phyloP scores from a whole-genome alignment of 2,329 filamentous ascomycete species.

The Arthrobotrys musiformis region DNA sequence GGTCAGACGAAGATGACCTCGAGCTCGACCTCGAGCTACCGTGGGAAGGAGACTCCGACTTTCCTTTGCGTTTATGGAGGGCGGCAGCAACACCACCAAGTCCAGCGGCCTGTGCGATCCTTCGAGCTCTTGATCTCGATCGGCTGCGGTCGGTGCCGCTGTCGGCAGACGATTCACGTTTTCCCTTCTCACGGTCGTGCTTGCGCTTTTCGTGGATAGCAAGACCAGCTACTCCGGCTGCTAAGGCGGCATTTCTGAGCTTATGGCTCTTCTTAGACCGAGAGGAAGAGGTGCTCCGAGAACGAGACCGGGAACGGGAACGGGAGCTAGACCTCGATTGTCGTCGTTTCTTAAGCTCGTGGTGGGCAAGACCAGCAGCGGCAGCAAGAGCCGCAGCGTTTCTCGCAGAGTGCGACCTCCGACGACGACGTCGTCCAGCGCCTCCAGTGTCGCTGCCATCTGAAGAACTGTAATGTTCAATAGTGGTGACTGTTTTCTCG shows the following conservation, averaged over 20 bases:
- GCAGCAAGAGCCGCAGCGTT: constrained; percentile 49
- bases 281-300: constrained; percentile 45
- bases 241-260: constrained; percentile 47
- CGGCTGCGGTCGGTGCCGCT: constrained; percentile 27
- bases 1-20: constrained; percentile 42
- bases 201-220: constrained; percentile 52
- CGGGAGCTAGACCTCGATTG: constrained; percentile 48
- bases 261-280: constrained; percentile 51
- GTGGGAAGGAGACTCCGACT: constrained; percentile 33
- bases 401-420: constrained; percentile 36
- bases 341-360: constrained; percentile 46
- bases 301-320: too few relatives aligned
- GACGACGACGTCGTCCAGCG: constrained; percentile 32
- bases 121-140: constrained; percentile 47
- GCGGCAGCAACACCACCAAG: constrained; percentile 50
- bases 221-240: constrained; percentile 41
- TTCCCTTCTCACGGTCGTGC: constrained; percentile 40
- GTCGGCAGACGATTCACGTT: constrained; percentile 22
- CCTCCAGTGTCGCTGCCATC: constrained; percentile 50
- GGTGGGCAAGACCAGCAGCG: constrained; percentile 39
- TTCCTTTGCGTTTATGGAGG: constrained; percentile 20
- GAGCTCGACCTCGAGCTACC: constrained; percentile 50
- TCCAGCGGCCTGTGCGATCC: constrained; percentile 46
- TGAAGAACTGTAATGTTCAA: constrained; percentile 49
- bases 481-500: constrained; percentile 32